A percentile compares a stretch with the other conserved stretches of the same genome.
Conservation (phyloP, 1,284 basidiomycete species). For the Gymnopus androsaceus region DNA sequence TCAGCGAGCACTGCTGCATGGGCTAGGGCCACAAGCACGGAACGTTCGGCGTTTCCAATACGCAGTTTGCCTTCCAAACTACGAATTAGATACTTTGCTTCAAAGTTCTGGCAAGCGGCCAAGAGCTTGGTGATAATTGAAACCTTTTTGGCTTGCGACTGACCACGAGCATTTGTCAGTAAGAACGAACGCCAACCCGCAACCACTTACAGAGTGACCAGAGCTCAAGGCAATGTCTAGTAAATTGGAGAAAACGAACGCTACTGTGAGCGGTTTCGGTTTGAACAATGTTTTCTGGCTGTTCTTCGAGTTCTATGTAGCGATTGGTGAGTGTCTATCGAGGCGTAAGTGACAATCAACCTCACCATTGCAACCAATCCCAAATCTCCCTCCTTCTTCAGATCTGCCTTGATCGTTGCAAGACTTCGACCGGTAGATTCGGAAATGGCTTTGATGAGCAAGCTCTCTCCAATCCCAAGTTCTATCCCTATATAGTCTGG, state of each 20-base stretch:
- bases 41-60: slow-evolving; percentile 95
- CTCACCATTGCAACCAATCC: slow-evolving; percentile 92
- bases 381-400: slow-evolving; percentile 93
- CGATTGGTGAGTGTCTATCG: neutral
- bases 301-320: slow-evolving; percentile 81
- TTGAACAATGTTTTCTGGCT: slow-evolving; percentile 96
- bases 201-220: slow-evolving; percentile 71
- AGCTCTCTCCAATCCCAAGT: slow-evolving; percentile 93
- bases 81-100: slow-evolving; percentile 95
- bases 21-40: slow-evolving; percentile 85
- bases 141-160: slow-evolving; percentile 95
- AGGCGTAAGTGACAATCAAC: slow-evolving; percentile 7
- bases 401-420: slow-evolving; percentile 84
- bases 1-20: slow-evolving; percentile 84
- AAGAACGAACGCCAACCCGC: neutral
- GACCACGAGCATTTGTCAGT: slow-evolving; percentile 11
- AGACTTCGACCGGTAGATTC: slow-evolving; percentile 91
- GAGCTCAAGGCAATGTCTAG: slow-evolving; percentile 85
- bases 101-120: slow-evolving; percentile 85
- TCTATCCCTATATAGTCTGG: slow-evolving; percentile 97
- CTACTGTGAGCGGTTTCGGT: slow-evolving; percentile 87
- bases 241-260: slow-evolving; percentile 84
- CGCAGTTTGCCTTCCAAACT: slow-evolving; percentile 96
- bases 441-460: slow-evolving; percentile 94
- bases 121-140: slow-evolving; percentile 94